Percentiles rank a stretch among this genome's conserved stretches.
phyloP scores from a whole-genome alignment of 345 rosid species.

The Syzygium aromaticum region DNA sequence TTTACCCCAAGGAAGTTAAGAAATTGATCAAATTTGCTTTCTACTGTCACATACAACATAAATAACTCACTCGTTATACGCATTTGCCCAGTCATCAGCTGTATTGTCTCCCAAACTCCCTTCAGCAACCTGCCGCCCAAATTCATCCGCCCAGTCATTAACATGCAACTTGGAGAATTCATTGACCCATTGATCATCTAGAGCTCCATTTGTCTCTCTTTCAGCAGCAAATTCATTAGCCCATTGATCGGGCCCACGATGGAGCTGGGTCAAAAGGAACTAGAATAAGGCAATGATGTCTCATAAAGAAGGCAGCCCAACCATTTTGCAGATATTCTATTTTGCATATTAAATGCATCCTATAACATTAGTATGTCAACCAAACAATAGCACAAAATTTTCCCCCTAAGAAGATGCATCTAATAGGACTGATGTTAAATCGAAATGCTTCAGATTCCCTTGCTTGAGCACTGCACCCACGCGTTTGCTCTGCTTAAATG shows the following conservation, averaged over 20 bases:
- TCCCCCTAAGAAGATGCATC: not conserved
- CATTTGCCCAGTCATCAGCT: constrained; percentile 80
- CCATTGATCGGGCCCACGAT: constrained; percentile 71
- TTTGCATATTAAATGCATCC: not conserved
- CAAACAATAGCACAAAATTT: not conserved
- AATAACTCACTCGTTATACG: constrained; percentile 83
- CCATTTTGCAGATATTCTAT: not conserved
- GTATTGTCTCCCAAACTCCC: constrained; percentile 56
- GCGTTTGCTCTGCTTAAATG: not conserved
- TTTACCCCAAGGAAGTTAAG: not conserved
- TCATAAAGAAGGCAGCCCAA: constrained; percentile 2
- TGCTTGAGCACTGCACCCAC: not conserved
- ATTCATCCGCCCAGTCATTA: constrained; percentile 93
- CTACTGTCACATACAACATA: not conserved
- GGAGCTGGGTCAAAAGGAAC: constrained; percentile 25
- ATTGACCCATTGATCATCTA: constrained; percentile 85
- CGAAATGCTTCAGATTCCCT: not conserved
- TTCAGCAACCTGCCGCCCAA: constrained; percentile 60
- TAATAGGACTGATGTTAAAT: not conserved
- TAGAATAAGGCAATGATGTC: constrained; percentile 1
- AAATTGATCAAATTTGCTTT: not conserved
- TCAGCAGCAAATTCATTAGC: constrained; percentile 72
- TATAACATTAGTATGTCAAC: not conserved
- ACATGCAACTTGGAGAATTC: constrained; percentile 94
- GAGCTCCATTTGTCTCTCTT: constrained; percentile 39